These are phyloP conservation scores for Rhizopus arrhizus DNA, from an alignment of 371 early-diverging fungal genomes.

Conservation along the genomic window DNA sequence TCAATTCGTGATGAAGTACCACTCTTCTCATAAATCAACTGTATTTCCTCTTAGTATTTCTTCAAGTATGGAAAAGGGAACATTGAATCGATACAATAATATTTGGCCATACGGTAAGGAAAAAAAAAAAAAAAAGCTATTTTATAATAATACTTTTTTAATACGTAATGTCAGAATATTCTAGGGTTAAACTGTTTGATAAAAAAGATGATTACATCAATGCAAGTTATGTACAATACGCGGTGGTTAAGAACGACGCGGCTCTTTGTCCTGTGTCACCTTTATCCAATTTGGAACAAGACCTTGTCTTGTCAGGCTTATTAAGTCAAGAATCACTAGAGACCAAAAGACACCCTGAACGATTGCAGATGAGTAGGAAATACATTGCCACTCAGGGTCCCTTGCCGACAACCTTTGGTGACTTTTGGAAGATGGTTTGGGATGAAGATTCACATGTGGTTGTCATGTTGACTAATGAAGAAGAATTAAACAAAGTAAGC, in stretches of 20 bases:
- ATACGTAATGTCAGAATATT: conserved; percentile 41
- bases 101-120: conserved; percentile 69
- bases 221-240: conserved; percentile 56
- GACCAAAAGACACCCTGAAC: conserved; percentile 9
- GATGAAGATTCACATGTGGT: conserved; percentile 70
- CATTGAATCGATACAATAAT: conserved; percentile 71
- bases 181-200: conserved; percentile 49
- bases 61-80: conserved; percentile 59
- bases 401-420: conserved; percentile 69
- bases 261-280: conserved; percentile 2
- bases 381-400: conserved; percentile 90
- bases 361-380: conserved; percentile 11
- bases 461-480: conserved; percentile 85
- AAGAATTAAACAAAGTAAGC: conserved; percentile 70
- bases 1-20: conserved; percentile 53
- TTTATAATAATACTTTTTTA: neutral
- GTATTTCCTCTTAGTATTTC: conserved; percentile 51
- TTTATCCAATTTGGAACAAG: conserved; percentile 6
- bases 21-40: conserved; percentile 21
- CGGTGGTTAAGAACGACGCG: conserved; percentile 10
- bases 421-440: conserved; percentile 90
- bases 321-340: conserved; percentile 23
- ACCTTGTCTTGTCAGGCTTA: conserved; percentile 14
- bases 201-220: conserved; percentile 80
- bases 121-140: neutral